phyloP scores from a whole-genome alignment of 2,329 filamentous ascomycete species.

The Aureobasidium pullulans region DNA sequence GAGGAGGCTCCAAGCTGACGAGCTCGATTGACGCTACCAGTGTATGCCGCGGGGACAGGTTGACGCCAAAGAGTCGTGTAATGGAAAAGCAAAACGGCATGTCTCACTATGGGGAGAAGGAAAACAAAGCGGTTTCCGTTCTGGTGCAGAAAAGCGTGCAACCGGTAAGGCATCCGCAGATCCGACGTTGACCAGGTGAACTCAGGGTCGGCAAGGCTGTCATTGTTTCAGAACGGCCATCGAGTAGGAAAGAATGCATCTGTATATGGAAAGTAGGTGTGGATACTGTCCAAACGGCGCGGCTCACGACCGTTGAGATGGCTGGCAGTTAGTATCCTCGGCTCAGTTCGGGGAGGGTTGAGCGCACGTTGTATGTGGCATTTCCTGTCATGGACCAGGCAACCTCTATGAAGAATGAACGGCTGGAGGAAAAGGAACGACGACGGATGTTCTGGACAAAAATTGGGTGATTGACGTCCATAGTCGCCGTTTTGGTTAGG shows the following conservation, averaged over 20 bases:
- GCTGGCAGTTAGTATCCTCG: neutral
- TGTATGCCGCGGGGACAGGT: neutral
- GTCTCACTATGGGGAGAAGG: neutral
- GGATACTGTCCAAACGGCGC: neutral
- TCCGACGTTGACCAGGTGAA: neutral
- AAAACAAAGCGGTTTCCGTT: neutral
- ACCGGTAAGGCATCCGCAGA: neutral
- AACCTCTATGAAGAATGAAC: neutral
- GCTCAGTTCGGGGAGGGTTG: neutral
- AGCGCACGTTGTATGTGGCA: neutral
- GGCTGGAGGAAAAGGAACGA: neutral
- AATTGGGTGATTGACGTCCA: slow-evolving; percentile 3
- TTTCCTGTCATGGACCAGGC: neutral
- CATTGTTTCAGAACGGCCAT: slow-evolving; percentile 9
- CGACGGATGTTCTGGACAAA: neutral
- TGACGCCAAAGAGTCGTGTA: neutral
- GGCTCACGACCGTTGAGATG: neutral
- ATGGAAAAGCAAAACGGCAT: neutral
- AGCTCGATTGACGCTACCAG: neutral
- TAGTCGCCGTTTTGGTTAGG: slow-evolving; percentile 9
- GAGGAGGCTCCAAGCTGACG: neutral
- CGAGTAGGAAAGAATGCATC: neutral
- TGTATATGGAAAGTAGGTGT: neutral
- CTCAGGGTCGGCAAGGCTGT: neutral
- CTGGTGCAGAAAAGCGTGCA: neutral